These are phyloP conservation scores for Mycena rosella DNA, from an alignment of 768 basidiomycete genomes.

Conservation along the genomic window DNA sequence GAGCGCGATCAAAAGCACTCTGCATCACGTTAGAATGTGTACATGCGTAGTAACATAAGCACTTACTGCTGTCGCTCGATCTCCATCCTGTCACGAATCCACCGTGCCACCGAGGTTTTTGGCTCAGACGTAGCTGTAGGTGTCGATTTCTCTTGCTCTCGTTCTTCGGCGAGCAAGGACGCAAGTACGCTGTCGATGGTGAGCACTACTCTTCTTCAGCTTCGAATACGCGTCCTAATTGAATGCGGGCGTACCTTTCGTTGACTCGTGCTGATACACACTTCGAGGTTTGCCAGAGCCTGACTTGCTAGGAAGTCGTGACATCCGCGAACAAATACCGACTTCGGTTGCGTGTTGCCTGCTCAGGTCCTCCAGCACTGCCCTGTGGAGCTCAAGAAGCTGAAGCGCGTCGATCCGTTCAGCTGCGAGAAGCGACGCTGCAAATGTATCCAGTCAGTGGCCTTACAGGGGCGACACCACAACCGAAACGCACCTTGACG, in stretches of 20 bases:
- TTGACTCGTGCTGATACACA: no score
- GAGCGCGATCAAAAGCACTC: conserved; percentile 5
- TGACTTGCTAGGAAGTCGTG: background rate
- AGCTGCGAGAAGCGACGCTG: conserved; percentile 14
- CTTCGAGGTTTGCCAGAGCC: background rate
- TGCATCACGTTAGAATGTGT: background rate
- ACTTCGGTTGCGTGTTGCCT: conserved; percentile 16
- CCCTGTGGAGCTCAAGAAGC: background rate
- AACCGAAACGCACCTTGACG: conserved; percentile 2
- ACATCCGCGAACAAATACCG: conserved; percentile 5
- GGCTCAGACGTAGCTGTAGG: background rate
- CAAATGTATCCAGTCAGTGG: background rate
- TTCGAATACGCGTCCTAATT: background rate
- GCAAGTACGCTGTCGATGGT: conserved; percentile 19
- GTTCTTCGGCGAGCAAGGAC: conserved; percentile 8
- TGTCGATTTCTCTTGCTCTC: background rate
- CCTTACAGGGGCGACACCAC: background rate
- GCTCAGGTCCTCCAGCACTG: conserved; percentile 5
- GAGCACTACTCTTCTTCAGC: background rate
- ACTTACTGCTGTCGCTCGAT: conserved; percentile 23
- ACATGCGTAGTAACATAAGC: background rate
- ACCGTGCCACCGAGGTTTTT: conserved; percentile 1
- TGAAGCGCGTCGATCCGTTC: conserved; percentile 17
- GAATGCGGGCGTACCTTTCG: background rate
- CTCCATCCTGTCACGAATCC: conserved; percentile 19